A percentile compares a stretch with the other conserved stretches of the same genome.
Conservation (phyloP, 2,329 filamentous ascomycete genomes). For the Sporothrix sp. region DNA sequence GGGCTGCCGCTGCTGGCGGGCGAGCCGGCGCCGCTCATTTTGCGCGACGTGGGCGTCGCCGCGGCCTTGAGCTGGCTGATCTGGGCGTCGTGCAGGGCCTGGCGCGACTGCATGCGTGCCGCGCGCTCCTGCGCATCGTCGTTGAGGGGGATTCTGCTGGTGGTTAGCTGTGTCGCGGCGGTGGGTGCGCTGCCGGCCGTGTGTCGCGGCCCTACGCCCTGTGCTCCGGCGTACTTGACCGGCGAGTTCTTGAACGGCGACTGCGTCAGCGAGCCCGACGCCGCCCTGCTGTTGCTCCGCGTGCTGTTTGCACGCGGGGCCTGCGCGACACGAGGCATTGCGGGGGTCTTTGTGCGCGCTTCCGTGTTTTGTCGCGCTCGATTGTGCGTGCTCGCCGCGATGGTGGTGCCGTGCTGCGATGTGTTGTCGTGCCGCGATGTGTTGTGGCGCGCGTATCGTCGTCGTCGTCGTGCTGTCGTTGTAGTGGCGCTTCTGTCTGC, state of each 20-base stretch:
- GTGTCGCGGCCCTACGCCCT: too few relatives aligned
- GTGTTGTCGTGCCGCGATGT: too few relatives aligned
- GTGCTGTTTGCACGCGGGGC: conserved; percentile 38
- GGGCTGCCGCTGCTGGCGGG: conserved; percentile 41
- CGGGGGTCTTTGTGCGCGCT: not conserved
- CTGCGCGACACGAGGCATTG: conserved; percentile 51
- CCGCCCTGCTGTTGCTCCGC: conserved; percentile 30
- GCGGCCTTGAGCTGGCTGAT: conserved; percentile 84
- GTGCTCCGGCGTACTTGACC: conserved; percentile 38
- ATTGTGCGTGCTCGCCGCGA: conserved; percentile 6
- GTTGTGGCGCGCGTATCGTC: not conserved
- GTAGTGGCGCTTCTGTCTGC: not conserved
- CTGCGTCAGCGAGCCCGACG: conserved; percentile 36
- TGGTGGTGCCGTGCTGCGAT: too few relatives aligned
- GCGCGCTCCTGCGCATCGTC: conserved; percentile 92
- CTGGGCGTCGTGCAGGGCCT: conserved; percentile 80
- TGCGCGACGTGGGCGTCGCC: conserved; percentile 56
- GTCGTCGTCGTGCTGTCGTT: conserved; percentile 1
- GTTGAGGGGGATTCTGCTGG: conserved; percentile 76
- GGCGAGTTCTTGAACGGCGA: conserved; percentile 51
- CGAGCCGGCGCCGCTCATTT: conserved; percentile 45
- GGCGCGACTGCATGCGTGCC: conserved; percentile 73
- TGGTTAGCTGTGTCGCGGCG: not conserved
- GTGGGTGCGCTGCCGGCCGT: too few relatives aligned
- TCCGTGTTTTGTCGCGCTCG: too few relatives aligned